Percentiles rank a stretch among this genome's conserved stretches.
phyloP scores from a whole-genome alignment of 805 yeast genomes.

The Candida loeiensis region DNA sequence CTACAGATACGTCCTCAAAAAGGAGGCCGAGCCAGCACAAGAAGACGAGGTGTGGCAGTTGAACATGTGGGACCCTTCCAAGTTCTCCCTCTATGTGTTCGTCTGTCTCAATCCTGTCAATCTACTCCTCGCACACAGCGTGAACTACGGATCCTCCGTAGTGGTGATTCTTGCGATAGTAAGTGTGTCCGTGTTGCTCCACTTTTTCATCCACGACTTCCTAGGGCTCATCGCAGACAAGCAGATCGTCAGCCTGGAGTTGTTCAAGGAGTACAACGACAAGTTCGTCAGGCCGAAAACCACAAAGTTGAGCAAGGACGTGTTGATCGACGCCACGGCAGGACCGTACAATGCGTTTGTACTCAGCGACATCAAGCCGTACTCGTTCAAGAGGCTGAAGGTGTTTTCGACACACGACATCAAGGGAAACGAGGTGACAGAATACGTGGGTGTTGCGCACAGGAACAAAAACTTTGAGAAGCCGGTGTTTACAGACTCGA shows the following conservation, averaged over 20 bases:
- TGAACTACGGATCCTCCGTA: slow-evolving; percentile 18
- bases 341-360: slow-evolving; percentile 26
- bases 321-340: slow-evolving; percentile 53
- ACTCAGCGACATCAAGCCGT: slow-evolving; percentile 22
- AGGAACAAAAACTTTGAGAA: slow-evolving; percentile 7
- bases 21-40: slow-evolving; percentile 7
- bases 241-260: slow-evolving; percentile 55
- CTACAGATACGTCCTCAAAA: background rate
- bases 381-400: slow-evolving; percentile 32
- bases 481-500: slow-evolving; percentile 13
- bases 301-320: slow-evolving; percentile 53
- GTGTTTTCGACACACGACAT: slow-evolving; percentile 52
- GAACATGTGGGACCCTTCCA: slow-evolving; percentile 65
- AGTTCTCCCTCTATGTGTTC: slow-evolving; percentile 49
- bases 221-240: slow-evolving; percentile 53
- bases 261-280: slow-evolving; percentile 57
- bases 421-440: slow-evolving; percentile 31
- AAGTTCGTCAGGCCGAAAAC: slow-evolving; percentile 61
- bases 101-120: slow-evolving; percentile 60
- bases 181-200: slow-evolving; percentile 17
- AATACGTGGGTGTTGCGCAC: slow-evolving; percentile 7
- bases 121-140: slow-evolving; percentile 36
- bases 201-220: slow-evolving; percentile 44
- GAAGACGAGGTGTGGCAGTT: slow-evolving; percentile 50
- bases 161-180: slow-evolving; percentile 19